Percentiles rank a stretch among this genome's conserved stretches.
Evolutionary conservation across 139 green algal genomes (phyloP).

Genomic region (Coelastrella sp.): DNA sequence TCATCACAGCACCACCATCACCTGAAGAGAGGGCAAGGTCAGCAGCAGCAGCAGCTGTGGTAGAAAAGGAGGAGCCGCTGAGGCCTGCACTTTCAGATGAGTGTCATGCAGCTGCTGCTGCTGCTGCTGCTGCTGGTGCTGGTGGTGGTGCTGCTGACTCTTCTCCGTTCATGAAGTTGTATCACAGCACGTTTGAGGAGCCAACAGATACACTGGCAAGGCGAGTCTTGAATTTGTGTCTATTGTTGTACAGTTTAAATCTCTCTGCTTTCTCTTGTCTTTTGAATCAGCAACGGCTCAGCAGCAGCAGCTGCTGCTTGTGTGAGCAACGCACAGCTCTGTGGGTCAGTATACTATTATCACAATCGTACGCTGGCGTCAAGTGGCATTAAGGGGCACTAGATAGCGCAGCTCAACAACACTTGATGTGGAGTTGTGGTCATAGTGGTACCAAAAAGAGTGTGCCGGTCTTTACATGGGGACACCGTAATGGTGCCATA

Average conservation of each 20-base stretch:
- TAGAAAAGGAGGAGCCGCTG: too few species aligned
- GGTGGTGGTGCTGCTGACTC: neutral
- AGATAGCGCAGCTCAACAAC: too few species aligned
- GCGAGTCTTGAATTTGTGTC: neutral
- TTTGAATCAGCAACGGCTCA: neutral
- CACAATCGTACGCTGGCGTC: too few species aligned
- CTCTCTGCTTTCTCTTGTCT: neutral
- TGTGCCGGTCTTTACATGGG: neutral
- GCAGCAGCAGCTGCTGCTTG: too few species aligned
- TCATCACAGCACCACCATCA: slow-evolving; percentile 28
- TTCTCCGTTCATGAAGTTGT: neutral
- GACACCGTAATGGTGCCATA: too few species aligned
- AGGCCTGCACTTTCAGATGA: neutral
- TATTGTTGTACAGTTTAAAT: too few species aligned
- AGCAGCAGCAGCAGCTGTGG: neutral
- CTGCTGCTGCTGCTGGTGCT: neutral
- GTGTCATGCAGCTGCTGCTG: neutral
- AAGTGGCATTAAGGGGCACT: too few species aligned
- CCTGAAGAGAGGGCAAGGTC: neutral
- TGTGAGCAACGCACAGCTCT: too few species aligned
- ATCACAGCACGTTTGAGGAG: slow-evolving; percentile 36
- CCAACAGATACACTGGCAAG: neutral
- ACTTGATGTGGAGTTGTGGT: too few species aligned
- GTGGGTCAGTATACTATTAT: too few species aligned
- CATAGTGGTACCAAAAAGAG: neutral